Evolutionary conservation across 2,329 filamentous ascomycete genomes (phyloP).

Genomic region (Phoma sp.): DNA sequence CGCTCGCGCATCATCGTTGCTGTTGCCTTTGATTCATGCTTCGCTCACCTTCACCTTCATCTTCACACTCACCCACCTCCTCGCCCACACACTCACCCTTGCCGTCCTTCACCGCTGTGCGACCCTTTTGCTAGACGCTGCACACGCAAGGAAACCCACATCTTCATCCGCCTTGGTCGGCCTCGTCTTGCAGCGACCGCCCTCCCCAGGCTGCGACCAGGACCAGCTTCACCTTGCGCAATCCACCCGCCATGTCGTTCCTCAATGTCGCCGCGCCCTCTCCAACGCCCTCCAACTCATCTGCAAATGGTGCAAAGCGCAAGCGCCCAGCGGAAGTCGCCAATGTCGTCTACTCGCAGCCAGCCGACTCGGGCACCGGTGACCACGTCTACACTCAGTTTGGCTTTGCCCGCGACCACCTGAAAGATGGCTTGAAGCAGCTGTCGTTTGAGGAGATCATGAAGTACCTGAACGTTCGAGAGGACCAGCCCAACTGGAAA

Average conservation of each 20-base stretch:
- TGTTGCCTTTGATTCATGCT: slow-evolving; percentile 5
- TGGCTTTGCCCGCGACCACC: slow-evolving; percentile 75
- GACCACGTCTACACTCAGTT: slow-evolving; percentile 86
- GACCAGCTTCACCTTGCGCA: not conserved
- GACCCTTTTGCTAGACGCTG: slow-evolving; percentile 44
- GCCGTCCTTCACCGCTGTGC: slow-evolving; percentile 24
- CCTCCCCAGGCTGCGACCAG: slow-evolving; percentile 2
- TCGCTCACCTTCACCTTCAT: not conserved
- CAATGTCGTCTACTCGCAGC: slow-evolving; percentile 73
- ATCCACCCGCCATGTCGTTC: slow-evolving; percentile 39
- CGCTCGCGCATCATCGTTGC: slow-evolving; percentile 25
- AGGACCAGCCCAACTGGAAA: slow-evolving; percentile 62
- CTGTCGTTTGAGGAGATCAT: slow-evolving; percentile 79
- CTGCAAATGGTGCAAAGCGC: slow-evolving; percentile 53
- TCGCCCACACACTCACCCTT: not conserved
- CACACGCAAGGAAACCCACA: slow-evolving; percentile 19
- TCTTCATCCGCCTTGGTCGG: not conserved
- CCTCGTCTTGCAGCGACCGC: not conserved
- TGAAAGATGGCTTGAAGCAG: slow-evolving; percentile 65
- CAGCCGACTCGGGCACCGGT: slow-evolving; percentile 76
- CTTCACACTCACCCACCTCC: slow-evolving; percentile 6
- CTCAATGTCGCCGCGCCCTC: slow-evolving; percentile 58
- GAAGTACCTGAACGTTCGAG: slow-evolving; percentile 76
- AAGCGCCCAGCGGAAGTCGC: slow-evolving; percentile 66
- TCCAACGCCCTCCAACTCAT: slow-evolving; percentile 59